These are phyloP conservation scores for Teunomyces kruisii DNA, from an alignment of 805 yeast genomes.

Conservation along the genomic window DNA sequence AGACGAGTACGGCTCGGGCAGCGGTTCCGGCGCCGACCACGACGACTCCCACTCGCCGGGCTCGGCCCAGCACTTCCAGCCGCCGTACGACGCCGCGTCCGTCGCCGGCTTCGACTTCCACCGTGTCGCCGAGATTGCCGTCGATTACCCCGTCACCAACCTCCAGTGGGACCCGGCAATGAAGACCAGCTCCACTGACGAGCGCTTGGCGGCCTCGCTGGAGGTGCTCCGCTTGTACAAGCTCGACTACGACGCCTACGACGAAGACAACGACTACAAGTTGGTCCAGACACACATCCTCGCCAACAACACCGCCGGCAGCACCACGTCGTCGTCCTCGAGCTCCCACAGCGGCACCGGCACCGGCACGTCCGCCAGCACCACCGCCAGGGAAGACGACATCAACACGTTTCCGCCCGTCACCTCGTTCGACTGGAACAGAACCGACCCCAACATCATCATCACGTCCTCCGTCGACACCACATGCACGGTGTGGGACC, in stretches of 20 bases:
- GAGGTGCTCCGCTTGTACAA: constrained; percentile 71
- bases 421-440: constrained; percentile 93
- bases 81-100: constrained; percentile 4
- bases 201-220: constrained; percentile 64
- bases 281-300: constrained; percentile 42
- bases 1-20: too few species aligned
- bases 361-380: constrained; percentile 16
- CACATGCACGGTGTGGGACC: constrained; percentile 96
- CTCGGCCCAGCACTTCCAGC: too few species aligned
- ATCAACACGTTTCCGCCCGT: constrained; percentile 73
- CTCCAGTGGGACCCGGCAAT: constrained; percentile 71
- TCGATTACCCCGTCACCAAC: constrained; percentile 69
- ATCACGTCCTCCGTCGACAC: constrained; percentile 92
- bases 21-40: too few species aligned
- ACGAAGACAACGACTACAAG: too few species aligned
- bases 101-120: constrained; percentile 42
- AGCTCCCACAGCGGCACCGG: too few species aligned
- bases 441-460: constrained; percentile 61
- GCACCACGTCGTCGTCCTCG: constrained; percentile 12
- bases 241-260: constrained; percentile 38
- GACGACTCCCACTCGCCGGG: too few species aligned
- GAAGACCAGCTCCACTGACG: constrained; percentile 18
- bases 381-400: constrained; percentile 41
- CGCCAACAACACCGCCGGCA: constrained; percentile 39
- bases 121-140: constrained; percentile 49